A percentile compares a stretch with the other conserved stretches of the same genome.
Evolutionary conservation across 2,329 filamentous ascomycete species (phyloP).

Genomic region (Xylariaceae sp.): DNA sequence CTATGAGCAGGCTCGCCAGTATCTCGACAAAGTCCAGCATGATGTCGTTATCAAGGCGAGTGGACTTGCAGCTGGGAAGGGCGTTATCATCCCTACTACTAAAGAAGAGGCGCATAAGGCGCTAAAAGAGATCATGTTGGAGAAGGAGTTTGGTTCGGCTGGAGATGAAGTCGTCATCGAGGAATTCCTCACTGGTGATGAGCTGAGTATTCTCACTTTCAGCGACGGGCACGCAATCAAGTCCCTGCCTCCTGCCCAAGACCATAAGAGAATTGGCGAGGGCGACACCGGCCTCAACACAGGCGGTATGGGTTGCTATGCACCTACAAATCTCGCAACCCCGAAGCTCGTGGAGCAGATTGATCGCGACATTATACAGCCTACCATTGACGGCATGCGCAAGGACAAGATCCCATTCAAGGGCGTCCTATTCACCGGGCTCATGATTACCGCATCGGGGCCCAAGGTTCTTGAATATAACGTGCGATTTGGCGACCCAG

Average conservation of each 20-base stretch:
- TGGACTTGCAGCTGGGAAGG: slow-evolving; percentile 90
- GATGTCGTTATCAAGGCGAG: slow-evolving; percentile 90
- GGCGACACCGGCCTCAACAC: slow-evolving; percentile 90
- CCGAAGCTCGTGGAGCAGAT: slow-evolving; percentile 72
- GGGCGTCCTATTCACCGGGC: slow-evolving; percentile 76
- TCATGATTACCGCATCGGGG: slow-evolving; percentile 73
- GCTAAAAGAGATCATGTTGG: slow-evolving; percentile 85
- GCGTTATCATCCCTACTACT: slow-evolving; percentile 80
- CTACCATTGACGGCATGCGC: slow-evolving; percentile 85
- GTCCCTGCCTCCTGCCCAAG: slow-evolving; percentile 85
- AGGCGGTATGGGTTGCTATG: slow-evolving; percentile 96
- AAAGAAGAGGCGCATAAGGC: slow-evolving; percentile 80
- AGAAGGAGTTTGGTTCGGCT: slow-evolving; percentile 79
- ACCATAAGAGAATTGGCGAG: slow-evolving; percentile 93
- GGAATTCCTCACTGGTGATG: slow-evolving; percentile 86
- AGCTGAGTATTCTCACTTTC: slow-evolving; percentile 87
- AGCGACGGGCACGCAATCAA: slow-evolving; percentile 82
- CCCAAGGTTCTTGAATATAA: slow-evolving; percentile 77
- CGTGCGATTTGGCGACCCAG: slow-evolving; percentile 73
- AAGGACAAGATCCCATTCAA: slow-evolving; percentile 70
- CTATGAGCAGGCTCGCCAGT: slow-evolving; percentile 67
- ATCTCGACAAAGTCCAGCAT: slow-evolving; percentile 68
- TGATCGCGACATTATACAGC: slow-evolving; percentile 78
- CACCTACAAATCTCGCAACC: slow-evolving; percentile 77
- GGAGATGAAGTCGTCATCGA: slow-evolving; percentile 93